Evolutionary conservation across 805 yeast genomes (phyloP).

Genomic region (Yueomyces sp.): DNA sequence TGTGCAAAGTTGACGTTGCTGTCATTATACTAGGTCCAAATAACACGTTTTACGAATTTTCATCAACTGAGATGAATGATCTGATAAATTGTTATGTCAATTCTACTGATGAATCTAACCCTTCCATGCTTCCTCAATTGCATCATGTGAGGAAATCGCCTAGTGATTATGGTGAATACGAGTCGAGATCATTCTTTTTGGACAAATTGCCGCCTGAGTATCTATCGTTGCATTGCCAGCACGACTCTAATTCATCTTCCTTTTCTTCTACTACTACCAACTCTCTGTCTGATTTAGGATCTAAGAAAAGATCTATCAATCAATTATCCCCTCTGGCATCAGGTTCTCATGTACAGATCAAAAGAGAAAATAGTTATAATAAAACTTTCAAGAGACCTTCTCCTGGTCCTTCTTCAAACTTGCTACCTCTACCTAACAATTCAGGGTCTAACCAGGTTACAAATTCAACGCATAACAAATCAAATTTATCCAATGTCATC

Average conservation of each 20-base stretch:
- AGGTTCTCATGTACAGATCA: neutral
- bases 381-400: neutral
- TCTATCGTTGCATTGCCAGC: too few relatives aligned
- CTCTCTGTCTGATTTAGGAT: too few relatives aligned
- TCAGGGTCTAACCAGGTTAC: neutral
- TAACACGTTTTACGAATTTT: constrained; percentile 73
- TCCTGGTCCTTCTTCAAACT: neutral
- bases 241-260: constrained; percentile 1
- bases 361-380: neutral
- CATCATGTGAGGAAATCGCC: constrained; percentile 34
- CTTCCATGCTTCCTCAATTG: constrained; percentile 30
- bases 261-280: too few relatives aligned
- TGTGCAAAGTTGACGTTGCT: constrained; percentile 88
- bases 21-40: constrained; percentile 77
- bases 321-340: neutral
- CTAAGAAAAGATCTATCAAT: neutral
- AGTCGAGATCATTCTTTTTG: constrained; percentile 17
- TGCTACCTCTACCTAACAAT: neutral
- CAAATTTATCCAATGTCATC: too few relatives aligned
- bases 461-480: too few relatives aligned
- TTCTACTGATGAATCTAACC: constrained; percentile 4
- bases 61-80: constrained; percentile 51
- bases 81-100: constrained; percentile 29
- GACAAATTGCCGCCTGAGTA: neutral
- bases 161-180: constrained; percentile 50